Base-by-base conservation (phyloP, 352 stramenopile species). In the Lagenidium giganteum region DNA sequence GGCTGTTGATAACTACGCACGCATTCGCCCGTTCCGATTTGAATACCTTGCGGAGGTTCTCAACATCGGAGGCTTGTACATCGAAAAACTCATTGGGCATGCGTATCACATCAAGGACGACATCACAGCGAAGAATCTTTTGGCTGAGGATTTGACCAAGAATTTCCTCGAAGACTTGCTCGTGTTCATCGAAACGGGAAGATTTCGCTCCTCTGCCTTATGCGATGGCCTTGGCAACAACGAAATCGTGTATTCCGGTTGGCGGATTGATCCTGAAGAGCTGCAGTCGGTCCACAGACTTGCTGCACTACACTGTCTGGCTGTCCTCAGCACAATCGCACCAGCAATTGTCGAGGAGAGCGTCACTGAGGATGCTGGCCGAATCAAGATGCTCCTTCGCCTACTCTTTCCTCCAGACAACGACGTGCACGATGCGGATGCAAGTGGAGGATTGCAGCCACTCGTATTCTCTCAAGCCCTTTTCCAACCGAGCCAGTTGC, bases 161-260 rank as follows among this genome's bases (percentile, higher is more conserved):
- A 54, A 22, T n/a, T 94, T 94, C 31, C 91, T 91, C 45, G 54
- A 48, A 5, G 70, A 91, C 17, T 36, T 88, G 9, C 87, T 91
- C 17, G 50, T 49, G n/a, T 94, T 92, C 48, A 82, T 94, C 35
- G 74, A 87, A 20, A 87, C 56, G 33, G 79, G 65, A 11, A n/a
- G n/a, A n/a, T n/a, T n/a, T n/a, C n/a, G n/a, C n/a, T n/a, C n/a
- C n/a, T n/a, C n/a, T n/a, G n/a, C n/a, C n/a, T n/a, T n/a, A n/a
- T n/a, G n/a, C n/a, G n/a, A n/a, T n/a, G 61, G 85, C 27, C 54
- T 87, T 11, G 44, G 62, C 11, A 48, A 61, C 0, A 55, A 70
- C 3, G 67, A 66, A 11, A 35, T 41, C 6, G 32, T 50, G 14
- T 76, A 82, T 47, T 61, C 62, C 28, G 79, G 79, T 2, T 92